Base-by-base conservation (phyloP, 768 basidiomycete species). In the Lyophyllum atratum region DNA sequence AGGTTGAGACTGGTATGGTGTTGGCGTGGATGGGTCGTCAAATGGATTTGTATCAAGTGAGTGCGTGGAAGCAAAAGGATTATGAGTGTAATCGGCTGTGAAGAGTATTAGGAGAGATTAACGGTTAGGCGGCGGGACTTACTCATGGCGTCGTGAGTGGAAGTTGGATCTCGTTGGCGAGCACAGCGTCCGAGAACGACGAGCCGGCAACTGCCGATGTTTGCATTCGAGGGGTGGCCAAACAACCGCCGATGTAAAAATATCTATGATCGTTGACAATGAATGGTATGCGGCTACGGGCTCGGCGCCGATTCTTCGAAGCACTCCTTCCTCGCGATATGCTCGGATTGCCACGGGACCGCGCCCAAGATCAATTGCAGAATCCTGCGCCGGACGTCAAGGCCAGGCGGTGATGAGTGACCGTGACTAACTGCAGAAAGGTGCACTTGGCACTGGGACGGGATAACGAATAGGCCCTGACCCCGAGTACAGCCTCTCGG, bases 1-100 rank as follows among this genome's bases (percentile, higher is more conserved):
- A 12, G 55, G 43, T 48, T 66, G 55, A 56, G 59, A 55, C 62
- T 54, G 60, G 70, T 57, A 60, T 67, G 75, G 70, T 51, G 71
- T 47, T 63, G 80, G 57, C 66, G 72, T n/a, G 76, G 66, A 25
- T 29, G 90, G 91, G 81, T 95, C 93, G 64, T 93, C 92, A 68
- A 95, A 95, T 1, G 93, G 93, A 71, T 95, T 95, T 54, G 84
- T 79, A 68, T 93, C 93, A 49, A 94, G 86, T 2, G 91, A 91
- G 66, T 91, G 85, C 15, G 88, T 84, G 10, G 92, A 93, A 9
- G 90, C 86, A 72, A 94, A 94, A 0, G 92, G 92, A 63, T 94
- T 93, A 68, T 90, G 81, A 46, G 78, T 79, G 63, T 72, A 74
- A 55, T 71, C 73, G 62, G 70, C 71, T 74, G 52, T 21, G 43